Evolutionary conservation across 176 grass and related monocot species (phyloP).

Genomic region (Oryza officinalis): DNA sequence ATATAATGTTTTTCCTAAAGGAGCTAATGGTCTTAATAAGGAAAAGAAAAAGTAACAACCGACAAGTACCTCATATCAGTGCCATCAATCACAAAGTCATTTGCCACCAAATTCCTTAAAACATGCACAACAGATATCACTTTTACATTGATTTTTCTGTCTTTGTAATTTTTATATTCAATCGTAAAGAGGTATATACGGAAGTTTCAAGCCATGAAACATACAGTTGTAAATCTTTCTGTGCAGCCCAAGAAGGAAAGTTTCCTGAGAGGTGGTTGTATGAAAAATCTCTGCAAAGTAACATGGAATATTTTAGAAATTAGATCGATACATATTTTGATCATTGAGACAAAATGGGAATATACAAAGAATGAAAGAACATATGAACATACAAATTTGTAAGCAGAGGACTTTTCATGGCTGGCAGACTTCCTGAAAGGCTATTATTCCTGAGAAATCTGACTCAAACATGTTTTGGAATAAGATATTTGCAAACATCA

Average conservation of each 20-base stretch:
- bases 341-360: neutral
- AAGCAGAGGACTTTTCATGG: constrained; percentile 45
- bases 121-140: constrained; percentile 30
- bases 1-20: neutral
- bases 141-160: neutral
- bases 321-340: constrained; percentile 1
- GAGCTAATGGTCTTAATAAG: neutral
- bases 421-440: constrained; percentile 62
- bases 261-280: constrained; percentile 85
- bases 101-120: constrained; percentile 81
- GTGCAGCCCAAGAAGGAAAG: constrained; percentile 79
- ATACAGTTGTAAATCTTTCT: constrained; percentile 65
- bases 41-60: neutral
- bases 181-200: neutral
- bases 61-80: constrained; percentile 62
- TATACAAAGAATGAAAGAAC: constrained; percentile 3
- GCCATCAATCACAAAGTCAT: constrained; percentile 64
- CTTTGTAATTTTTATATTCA: constrained; percentile 17
- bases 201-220: constrained; percentile 23
- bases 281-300: constrained; percentile 75
- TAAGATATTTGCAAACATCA: constrained; percentile 21
- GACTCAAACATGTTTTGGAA: constrained; percentile 29
- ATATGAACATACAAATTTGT: constrained; percentile 54
- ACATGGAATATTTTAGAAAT: neutral
- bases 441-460: constrained; percentile 95